Conservation (phyloP, 768 basidiomycete species). For the Leucosporidium scottii region DNA sequence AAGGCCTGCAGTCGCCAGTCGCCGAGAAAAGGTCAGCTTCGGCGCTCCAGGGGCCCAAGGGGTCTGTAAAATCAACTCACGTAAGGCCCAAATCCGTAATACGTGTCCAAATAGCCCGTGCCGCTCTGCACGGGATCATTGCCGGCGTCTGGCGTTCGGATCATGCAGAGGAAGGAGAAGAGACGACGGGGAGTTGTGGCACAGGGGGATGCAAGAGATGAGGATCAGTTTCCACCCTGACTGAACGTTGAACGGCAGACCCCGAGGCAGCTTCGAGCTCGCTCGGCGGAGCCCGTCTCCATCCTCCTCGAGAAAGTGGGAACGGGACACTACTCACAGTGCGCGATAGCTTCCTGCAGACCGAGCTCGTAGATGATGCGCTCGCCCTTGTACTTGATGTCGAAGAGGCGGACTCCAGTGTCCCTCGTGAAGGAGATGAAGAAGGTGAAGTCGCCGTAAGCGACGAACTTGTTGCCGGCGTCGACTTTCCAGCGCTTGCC, state of each 20-base stretch:
- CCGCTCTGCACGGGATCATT: constrained; percentile 35
- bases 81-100: constrained; percentile 36
- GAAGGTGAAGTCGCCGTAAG: constrained; percentile 33
- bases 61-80: too few species aligned
- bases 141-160: constrained; percentile 9
- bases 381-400: constrained; percentile 38
- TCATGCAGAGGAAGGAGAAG: neutral
- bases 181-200: too few species aligned
- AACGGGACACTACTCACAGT: too few species aligned
- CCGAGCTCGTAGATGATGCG: constrained; percentile 37
- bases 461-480: too few species aligned
- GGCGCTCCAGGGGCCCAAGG: too few species aligned
- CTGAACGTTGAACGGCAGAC: too few species aligned
- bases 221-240: too few species aligned
- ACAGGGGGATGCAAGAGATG: too few species aligned
- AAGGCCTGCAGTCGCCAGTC: neutral
- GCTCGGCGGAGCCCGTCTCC: too few species aligned
- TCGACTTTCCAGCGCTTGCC: constrained; percentile 38
- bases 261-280: too few species aligned
- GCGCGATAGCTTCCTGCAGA: constrained; percentile 37
- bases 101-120: constrained; percentile 30
- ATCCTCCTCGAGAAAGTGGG: too few species aligned
- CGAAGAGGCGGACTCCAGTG: constrained; percentile 33
- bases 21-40: too few species aligned
- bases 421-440: constrained; percentile 32